Evolutionary conservation across 768 basidiomycete species (phyloP).

Genomic region (Dendrothele bispora): DNA sequence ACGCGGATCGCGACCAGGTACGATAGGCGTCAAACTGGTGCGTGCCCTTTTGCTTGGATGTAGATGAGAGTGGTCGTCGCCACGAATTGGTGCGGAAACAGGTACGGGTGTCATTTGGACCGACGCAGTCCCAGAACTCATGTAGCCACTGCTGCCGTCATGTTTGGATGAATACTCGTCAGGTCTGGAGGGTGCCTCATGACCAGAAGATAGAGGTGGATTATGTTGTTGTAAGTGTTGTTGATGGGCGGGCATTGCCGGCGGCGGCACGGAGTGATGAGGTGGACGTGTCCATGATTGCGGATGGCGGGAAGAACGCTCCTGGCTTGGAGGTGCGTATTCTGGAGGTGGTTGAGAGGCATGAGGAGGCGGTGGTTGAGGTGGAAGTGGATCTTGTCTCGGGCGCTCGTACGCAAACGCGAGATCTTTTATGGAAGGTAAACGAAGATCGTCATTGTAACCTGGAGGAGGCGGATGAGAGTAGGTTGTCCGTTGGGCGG

Average conservation of each 20-base stretch:
- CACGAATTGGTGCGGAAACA: constrained; percentile 32
- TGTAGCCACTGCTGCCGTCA: constrained; percentile 49
- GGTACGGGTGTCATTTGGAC: constrained; percentile 41
- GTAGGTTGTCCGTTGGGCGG: constrained; percentile 38
- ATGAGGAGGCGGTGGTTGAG: constrained; percentile 31
- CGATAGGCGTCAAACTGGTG: constrained; percentile 29
- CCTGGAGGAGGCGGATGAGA: constrained; percentile 34
- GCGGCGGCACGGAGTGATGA: constrained; percentile 15
- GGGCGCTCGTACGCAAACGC: constrained; percentile 52
- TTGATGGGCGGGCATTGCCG: constrained; percentile 20
- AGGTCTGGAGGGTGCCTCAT: constrained; percentile 35
- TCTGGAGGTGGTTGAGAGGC: constrained; percentile 29
- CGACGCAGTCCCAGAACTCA: constrained; percentile 47
- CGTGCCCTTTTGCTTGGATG: constrained; percentile 47
- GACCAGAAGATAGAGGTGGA: constrained; percentile 45
- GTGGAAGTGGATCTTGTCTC: constrained; percentile 27
- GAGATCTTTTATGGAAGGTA: constrained; percentile 74
- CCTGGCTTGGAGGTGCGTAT: constrained; percentile 27
- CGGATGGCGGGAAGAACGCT: constrained; percentile 33
- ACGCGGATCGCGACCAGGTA: constrained; percentile 46
- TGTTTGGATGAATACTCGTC: constrained; percentile 46
- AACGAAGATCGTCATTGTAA: constrained; percentile 46
- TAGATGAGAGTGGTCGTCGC: constrained; percentile 39
- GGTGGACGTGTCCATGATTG: constrained; percentile 31
- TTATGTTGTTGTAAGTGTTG: constrained; percentile 51